Percentiles rank a stretch among this genome's conserved stretches.
These are phyloP conservation scores for Lentinula aciculospora DNA, from an alignment of 768 basidiomycete species.

Conservation along the genomic window DNA sequence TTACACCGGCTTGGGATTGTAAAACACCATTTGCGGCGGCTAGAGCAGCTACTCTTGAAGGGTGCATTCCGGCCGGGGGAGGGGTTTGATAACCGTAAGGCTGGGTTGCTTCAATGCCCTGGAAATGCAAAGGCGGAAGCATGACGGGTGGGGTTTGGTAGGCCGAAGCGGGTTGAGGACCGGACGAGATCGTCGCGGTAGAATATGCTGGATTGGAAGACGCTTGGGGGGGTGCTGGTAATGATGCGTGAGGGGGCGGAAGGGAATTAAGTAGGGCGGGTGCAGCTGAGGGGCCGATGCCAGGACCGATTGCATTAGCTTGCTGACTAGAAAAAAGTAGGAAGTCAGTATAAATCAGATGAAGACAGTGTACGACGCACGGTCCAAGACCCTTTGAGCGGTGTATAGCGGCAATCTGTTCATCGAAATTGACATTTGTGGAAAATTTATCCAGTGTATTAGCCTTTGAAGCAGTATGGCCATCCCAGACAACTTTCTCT, in stretches of 20 bases:
- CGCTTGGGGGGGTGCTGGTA: conserved; percentile 65
- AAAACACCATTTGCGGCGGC: conserved; percentile 43
- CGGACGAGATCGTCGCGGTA: conserved; percentile 86
- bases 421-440: conserved; percentile 89
- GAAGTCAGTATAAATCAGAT: not conserved
- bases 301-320: conserved; percentile 75
- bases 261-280: conserved; percentile 61
- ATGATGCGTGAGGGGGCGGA: conserved; percentile 64
- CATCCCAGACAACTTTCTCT: conserved; percentile 98
- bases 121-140: conserved; percentile 82
- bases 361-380: conserved; percentile 37
- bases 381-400: conserved; percentile 86
- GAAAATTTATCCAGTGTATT: conserved; percentile 92
- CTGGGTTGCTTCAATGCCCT: conserved; percentile 69
- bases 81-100: conserved; percentile 78
- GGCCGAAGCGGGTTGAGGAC: conserved; percentile 82
- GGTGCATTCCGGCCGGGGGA: conserved; percentile 55
- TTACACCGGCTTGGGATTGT: conserved; percentile 61
- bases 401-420: conserved; percentile 97
- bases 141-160: conserved; percentile 70
- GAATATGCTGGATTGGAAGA: conserved; percentile 52
- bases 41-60: conserved; percentile 57
- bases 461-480: conserved; percentile 92
- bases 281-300: conserved; percentile 77
- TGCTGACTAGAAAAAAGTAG: conserved; percentile 49